A percentile compares a stretch with the other conserved stretches of the same genome.
Conservation (phyloP, 164 flowering plant genomes). For the Berberis vulgaris region DNA sequence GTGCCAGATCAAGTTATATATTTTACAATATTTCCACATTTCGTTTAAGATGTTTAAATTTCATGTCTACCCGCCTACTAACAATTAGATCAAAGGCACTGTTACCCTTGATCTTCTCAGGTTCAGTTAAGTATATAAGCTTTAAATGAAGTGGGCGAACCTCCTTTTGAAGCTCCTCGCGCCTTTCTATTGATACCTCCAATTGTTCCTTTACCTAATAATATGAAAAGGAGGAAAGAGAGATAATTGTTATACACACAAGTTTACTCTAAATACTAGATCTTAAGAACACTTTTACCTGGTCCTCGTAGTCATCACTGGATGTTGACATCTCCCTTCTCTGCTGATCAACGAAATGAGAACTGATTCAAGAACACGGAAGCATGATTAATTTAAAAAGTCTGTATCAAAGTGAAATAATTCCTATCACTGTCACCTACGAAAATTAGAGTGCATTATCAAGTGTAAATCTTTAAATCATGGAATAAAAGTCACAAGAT, state of each 20-base stretch:
- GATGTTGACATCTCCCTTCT: slow-evolving; percentile 50
- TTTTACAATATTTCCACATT: too few relatives aligned
- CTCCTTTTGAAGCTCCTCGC: slow-evolving; percentile 64
- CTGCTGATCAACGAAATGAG: slow-evolving; percentile 27
- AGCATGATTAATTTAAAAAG: too few relatives aligned
- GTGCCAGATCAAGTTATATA: too few relatives aligned
- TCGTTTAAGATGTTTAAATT: too few relatives aligned
- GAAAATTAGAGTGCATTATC: too few relatives aligned
- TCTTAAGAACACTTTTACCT: slow-evolving; percentile 27
- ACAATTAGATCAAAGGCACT: background rate
- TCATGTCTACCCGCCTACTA: background rate
- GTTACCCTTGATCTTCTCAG: background rate
- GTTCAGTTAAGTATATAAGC: background rate
- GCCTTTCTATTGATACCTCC: slow-evolving; percentile 41
- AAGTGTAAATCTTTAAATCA: too few relatives aligned
- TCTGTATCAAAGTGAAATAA: too few relatives aligned
- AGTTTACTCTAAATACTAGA: background rate
- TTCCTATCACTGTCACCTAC: too few relatives aligned
- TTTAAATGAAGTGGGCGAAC: slow-evolving; percentile 21
- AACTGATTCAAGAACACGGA: slow-evolving; percentile 21
- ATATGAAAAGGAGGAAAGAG: slow-evolving; percentile 3
- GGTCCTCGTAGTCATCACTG: slow-evolving; percentile 32
- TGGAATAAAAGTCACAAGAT: too few relatives aligned
- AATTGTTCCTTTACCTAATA: slow-evolving; percentile 46
- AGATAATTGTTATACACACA: background rate